These are phyloP conservation scores for Xylogone sp. DNA, from an alignment of 2,329 filamentous ascomycete genomes.

Conservation along the genomic window DNA sequence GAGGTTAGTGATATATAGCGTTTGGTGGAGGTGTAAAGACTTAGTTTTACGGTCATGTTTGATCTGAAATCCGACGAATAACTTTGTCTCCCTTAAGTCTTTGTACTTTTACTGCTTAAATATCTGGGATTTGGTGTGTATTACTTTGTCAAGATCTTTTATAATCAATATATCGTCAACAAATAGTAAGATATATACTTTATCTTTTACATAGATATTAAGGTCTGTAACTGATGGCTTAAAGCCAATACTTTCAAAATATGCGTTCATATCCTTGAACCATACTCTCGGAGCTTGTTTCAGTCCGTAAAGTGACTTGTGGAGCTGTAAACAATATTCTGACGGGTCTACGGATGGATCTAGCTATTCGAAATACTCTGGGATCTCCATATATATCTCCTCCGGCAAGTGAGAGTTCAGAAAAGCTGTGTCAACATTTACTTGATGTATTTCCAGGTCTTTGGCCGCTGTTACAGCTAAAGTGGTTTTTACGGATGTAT, in stretches of 20 bases:
- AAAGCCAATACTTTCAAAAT: background rate
- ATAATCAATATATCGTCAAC: background rate
- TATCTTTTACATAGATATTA: background rate
- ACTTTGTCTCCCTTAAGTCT: background rate
- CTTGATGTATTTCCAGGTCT: constrained; percentile 3
- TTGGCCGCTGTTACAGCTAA: constrained; percentile 1
- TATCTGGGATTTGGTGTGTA: background rate
- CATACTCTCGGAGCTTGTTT: constrained; percentile 1
- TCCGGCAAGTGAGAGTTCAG: background rate
- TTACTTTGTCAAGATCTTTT: background rate
- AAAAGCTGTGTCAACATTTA: constrained; percentile 1
- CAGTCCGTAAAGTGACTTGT: constrained; percentile 1
- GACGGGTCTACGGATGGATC: too few species aligned
- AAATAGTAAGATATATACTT: constrained; percentile 1
- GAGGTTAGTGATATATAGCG: background rate
- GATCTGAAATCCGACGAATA: constrained; percentile 1
- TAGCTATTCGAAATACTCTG: background rate
- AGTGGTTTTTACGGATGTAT: background rate
- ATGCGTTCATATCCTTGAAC: background rate
- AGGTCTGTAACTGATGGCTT: background rate
- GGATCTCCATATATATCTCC: background rate
- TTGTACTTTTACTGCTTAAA: background rate
- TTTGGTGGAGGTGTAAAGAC: background rate
- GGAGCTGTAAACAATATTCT: background rate
- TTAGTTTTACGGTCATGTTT: background rate